phyloP scores from a whole-genome alignment of 164 flowering plant genomes.

The Dillenia suffruticosa region DNA sequence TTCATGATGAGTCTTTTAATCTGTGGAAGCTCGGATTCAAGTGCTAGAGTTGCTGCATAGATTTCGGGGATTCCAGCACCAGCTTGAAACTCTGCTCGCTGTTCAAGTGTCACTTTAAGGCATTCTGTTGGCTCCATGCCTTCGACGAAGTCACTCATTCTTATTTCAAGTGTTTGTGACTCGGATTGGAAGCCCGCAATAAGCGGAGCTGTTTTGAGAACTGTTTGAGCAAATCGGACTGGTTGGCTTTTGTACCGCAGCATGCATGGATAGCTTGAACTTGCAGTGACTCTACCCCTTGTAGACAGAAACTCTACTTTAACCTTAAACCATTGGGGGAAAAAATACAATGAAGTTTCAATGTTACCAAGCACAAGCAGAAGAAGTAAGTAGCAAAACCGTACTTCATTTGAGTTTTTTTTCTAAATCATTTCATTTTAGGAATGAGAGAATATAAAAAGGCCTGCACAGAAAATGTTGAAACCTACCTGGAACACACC shows the following conservation, averaged over 20 bases:
- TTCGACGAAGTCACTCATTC: slow-evolving; percentile 49
- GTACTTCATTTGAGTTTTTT: no score
- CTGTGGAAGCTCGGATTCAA: slow-evolving; percentile 74
- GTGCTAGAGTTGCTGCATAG: slow-evolving; percentile 50
- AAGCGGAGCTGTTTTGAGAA: slow-evolving; percentile 57
- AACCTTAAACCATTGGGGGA: slow-evolving; percentile 36
- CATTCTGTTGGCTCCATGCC: slow-evolving; percentile 56
- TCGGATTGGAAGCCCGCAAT: slow-evolving; percentile 71
- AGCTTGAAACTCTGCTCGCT: slow-evolving; percentile 62
- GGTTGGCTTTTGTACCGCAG: slow-evolving; percentile 64
- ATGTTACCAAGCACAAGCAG: no score
- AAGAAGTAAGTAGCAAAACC: no score
- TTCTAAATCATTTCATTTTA: no score
- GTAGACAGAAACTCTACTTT: slow-evolving; percentile 64
- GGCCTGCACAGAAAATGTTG: no score
- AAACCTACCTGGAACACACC: slow-evolving; percentile 34
- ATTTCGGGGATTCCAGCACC: slow-evolving; percentile 85
- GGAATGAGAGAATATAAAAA: no score
- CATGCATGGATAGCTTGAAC: slow-evolving; percentile 69
- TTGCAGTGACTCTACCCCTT: slow-evolving; percentile 44
- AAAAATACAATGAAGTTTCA: no score
- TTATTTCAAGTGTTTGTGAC: slow-evolving; percentile 57
- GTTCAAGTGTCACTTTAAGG: slow-evolving; percentile 64
- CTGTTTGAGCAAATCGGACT: slow-evolving; percentile 50
- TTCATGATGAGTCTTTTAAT: slow-evolving; percentile 60